Evolutionary conservation across 73 alveolate species (phyloP), one percentile per base, ranked within the genome.

Genomic region (Uronychia setigera): DNA sequence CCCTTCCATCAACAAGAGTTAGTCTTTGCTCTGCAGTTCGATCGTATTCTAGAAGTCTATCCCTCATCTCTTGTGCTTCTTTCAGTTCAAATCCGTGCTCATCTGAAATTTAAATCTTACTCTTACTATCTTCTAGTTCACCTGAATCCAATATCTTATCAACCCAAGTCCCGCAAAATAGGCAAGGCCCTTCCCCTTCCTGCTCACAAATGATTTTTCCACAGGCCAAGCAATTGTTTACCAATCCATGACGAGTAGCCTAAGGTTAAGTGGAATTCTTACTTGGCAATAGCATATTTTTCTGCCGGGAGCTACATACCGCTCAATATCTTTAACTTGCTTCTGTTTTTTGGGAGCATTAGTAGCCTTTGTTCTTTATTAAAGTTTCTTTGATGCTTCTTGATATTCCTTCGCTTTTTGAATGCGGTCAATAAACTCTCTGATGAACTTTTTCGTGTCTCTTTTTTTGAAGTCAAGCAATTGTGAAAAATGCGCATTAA

Each of bases 131-230:
- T 11, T 46, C 67, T 11, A 46, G 5, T 5, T 46, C 67, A 11
- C 67, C 67, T 46, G 5, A 19, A 46, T 85, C 57, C 31, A 92
- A 88, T 59, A 88, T 82, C 25, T 87, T 57, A 35, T 92, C 97
- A 27, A 76, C 92, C 89, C 91, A 93, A 11, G 92, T 92, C 75
- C 99, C 99, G 84, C 99, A 97, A 90, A 85, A 82, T 60, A 97
- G 88, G 86, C 99, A 97, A 34, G 96, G 95, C 59, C 98, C 97
- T 80, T 93, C 98, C 1, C 99, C 99, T 82, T 97, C 99, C 84
- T 88, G 89, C 78, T 89, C 90, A 77, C 99, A 96, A 59, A 94
- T 93, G 1, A 97, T 93, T 75, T 95, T 92, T 5, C 99, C 99
- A 87, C 99, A 97, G 60, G 82, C 89, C 19, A 92, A 74, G 76